phyloP scores from a whole-genome alignment of 768 basidiomycete species.

The Dacryopinax primogenitus region DNA sequence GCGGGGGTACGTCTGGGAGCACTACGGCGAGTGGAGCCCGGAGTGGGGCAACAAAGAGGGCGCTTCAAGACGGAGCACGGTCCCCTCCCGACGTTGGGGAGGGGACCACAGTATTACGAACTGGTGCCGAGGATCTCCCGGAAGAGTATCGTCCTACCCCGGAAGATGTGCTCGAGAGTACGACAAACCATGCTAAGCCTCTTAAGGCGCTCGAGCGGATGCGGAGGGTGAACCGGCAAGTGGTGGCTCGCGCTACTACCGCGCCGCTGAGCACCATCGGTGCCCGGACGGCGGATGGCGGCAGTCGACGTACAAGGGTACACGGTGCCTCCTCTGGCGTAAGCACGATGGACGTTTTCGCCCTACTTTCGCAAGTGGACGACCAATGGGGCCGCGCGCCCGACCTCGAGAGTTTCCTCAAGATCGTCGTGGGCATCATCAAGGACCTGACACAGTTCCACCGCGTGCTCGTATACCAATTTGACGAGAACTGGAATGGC shows the following conservation, averaged over 20 bases:
- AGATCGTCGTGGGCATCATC: slow-evolving; percentile 57
- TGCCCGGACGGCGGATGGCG: neutral
- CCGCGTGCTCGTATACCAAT: slow-evolving; percentile 69
- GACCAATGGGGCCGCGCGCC: slow-evolving; percentile 58
- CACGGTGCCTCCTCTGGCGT: slow-evolving; percentile 17
- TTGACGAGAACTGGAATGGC: slow-evolving; percentile 69
- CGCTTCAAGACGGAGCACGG: neutral
- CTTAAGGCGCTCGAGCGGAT: slow-evolving; percentile 58
- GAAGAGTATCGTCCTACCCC: slow-evolving; percentile 35
- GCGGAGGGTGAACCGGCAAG: slow-evolving; percentile 33
- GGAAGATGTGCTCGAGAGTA: slow-evolving; percentile 57
- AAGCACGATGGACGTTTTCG: slow-evolving; percentile 66
- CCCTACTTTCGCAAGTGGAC: slow-evolving; percentile 65
- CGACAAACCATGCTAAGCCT: slow-evolving; percentile 53
- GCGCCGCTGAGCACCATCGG: neutral
- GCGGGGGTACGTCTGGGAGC: neutral
- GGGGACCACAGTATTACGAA: neutral
- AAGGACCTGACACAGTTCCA: slow-evolving; percentile 75
- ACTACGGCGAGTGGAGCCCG: neutral
- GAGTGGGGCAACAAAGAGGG: neutral
- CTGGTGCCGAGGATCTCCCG: slow-evolving; percentile 15
- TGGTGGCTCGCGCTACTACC: neutral
- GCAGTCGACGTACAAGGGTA: neutral
- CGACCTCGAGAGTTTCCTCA: slow-evolving; percentile 54
- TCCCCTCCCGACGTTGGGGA: no score